Evolutionary conservation across 495 filamentous ascomycete species (phyloP).

Genomic region (Melanomma pulvis-pyrius): DNA sequence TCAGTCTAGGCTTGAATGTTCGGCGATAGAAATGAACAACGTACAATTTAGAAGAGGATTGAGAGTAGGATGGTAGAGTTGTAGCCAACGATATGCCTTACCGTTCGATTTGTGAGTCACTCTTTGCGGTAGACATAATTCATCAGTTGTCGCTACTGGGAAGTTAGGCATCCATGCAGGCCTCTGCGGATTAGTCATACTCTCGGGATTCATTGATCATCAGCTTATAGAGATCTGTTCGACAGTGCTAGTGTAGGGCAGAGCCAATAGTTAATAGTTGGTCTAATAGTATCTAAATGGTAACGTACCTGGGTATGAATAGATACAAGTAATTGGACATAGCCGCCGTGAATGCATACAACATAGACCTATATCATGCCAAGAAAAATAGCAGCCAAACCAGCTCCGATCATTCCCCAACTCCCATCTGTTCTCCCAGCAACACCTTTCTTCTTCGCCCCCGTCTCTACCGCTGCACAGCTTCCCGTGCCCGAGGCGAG

Average conservation of each 20-base stretch:
- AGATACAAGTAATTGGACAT: too few relatives aligned
- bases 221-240: too few relatives aligned
- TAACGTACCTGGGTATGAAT: too few relatives aligned
- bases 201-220: too few relatives aligned
- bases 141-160: background rate
- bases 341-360: background rate
- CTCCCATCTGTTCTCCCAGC: background rate
- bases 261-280: too few relatives aligned
- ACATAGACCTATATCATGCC: background rate
- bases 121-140: background rate
- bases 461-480: conserved; percentile 6
- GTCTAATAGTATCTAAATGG: too few relatives aligned
- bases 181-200: background rate
- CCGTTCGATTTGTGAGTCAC: background rate
- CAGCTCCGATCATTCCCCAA: background rate
- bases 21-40: too few relatives aligned
- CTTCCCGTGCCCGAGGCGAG: conserved; percentile 1
- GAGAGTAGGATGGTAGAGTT: too few relatives aligned
- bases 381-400: conserved; percentile 2
- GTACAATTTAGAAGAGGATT: too few relatives aligned
- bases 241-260: too few relatives aligned
- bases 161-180: background rate
- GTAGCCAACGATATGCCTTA: background rate
- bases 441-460: background rate
- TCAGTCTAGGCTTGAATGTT: too few relatives aligned